phyloP scores from a whole-genome alignment of 306 rosid species.

The Hippophae gyantsensis region DNA sequence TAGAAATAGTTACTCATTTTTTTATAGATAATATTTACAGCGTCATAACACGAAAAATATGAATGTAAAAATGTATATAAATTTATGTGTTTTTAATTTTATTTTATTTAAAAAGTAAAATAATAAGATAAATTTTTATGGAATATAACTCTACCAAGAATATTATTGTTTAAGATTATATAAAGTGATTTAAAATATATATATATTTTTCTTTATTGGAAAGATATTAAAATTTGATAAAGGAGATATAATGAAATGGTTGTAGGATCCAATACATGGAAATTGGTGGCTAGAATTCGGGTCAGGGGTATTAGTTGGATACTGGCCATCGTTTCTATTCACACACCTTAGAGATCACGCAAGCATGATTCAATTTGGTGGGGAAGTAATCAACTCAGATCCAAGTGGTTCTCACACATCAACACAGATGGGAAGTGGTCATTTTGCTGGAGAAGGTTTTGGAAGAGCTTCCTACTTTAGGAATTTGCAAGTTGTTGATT shows the following conservation, averaged over 20 bases:
- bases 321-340: constrained; percentile 87
- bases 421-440: constrained; percentile 95
- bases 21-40: too few species aligned
- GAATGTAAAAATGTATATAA: too few species aligned
- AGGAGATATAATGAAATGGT: not conserved
- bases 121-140: too few species aligned
- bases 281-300: constrained; percentile 96
- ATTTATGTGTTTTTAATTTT: too few species aligned
- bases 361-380: constrained; percentile 91
- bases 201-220: too few species aligned
- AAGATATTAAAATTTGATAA: too few species aligned
- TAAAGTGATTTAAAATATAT: too few species aligned
- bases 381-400: constrained; percentile 72
- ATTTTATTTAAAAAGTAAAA: too few species aligned
- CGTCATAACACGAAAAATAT: too few species aligned
- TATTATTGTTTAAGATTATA: too few species aligned
- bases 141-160: too few species aligned
- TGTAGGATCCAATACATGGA: constrained; percentile 90
- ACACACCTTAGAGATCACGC: constrained; percentile 71
- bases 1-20: too few species aligned
- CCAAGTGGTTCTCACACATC: constrained; percentile 56
- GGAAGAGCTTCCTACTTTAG: constrained; percentile 84
- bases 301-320: constrained; percentile 64
- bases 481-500: constrained; percentile 79
- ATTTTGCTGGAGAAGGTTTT: constrained; percentile 75